Conservation (phyloP, 345 rosid genomes). For the Salix dunnii region DNA sequence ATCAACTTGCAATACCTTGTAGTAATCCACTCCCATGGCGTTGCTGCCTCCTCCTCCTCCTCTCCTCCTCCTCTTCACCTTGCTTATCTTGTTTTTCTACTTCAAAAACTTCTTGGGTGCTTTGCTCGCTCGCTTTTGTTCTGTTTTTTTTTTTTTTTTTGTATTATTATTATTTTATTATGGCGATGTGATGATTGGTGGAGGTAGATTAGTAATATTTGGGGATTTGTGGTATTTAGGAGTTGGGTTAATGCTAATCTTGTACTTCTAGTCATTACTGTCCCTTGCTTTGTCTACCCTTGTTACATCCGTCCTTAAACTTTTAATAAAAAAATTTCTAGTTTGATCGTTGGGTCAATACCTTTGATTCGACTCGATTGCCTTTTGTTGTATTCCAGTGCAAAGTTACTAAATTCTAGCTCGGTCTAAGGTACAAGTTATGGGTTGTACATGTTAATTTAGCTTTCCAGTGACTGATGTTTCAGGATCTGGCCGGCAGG, state of each 20-base stretch:
- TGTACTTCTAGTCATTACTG: neutral
- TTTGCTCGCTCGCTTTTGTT: neutral
- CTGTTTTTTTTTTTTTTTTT: neutral
- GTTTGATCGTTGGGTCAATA: neutral
- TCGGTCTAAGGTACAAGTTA: no score
- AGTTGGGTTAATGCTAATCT: neutral
- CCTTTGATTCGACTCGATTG: no score
- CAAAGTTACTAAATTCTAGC: no score
- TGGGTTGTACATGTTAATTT: no score
- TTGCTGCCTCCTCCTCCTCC: neutral
- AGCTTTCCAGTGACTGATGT: no score
- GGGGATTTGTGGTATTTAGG: neutral
- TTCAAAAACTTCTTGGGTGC: neutral
- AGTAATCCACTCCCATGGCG: constrained; percentile 1
- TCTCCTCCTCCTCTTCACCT: neutral
- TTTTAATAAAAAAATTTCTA: no score
- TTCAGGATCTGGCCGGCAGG: no score
- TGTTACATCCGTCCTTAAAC: neutral
- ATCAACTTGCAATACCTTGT: neutral
- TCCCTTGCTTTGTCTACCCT: neutral
- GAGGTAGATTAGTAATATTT: neutral
- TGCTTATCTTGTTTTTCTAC: neutral
- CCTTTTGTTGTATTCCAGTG: neutral
- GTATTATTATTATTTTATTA: no score
- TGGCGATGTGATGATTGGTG: neutral